A percentile compares a stretch with the other conserved stretches of the same genome.
These are phyloP conservation scores for Mycena galericulata DNA, from an alignment of 768 basidiomycete genomes.

Conservation along the genomic window DNA sequence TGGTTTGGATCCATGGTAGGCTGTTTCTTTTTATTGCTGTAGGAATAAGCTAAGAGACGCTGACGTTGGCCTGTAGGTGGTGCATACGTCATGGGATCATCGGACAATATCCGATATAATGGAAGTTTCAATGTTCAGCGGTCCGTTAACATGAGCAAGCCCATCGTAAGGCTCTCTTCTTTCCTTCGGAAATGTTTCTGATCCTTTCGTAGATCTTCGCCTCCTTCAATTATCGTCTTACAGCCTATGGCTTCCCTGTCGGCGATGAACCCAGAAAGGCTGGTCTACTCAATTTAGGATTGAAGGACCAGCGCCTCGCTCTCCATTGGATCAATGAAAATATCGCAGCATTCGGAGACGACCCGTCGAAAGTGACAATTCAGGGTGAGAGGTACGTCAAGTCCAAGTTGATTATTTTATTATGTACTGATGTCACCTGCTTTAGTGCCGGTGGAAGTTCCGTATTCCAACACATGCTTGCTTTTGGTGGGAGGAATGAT, in stretches of 20 bases:
- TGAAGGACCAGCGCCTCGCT: slow-evolving; percentile 28
- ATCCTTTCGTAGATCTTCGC: slow-evolving; percentile 25
- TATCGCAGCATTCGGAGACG: slow-evolving; percentile 25
- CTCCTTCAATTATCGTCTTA: slow-evolving; percentile 28
- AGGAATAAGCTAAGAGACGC: slow-evolving; percentile 27
- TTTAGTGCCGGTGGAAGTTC: slow-evolving; percentile 25
- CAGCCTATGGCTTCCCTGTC: slow-evolving; percentile 29
- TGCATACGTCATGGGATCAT: slow-evolving; percentile 24
- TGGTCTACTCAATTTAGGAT: slow-evolving; percentile 30
- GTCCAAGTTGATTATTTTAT: slow-evolving; percentile 27
- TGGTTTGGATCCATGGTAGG: slow-evolving; percentile 27
- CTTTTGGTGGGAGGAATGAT: slow-evolving; percentile 26
- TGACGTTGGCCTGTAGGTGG: slow-evolving; percentile 22
- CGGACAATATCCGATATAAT: slow-evolving; percentile 29
- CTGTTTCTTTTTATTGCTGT: slow-evolving; percentile 19
- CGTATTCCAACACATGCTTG: slow-evolving; percentile 28
- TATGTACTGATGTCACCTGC: slow-evolving; percentile 22
- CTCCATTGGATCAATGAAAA: slow-evolving; percentile 27
- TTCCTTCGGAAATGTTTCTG: slow-evolving; percentile 21
- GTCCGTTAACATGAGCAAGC: slow-evolving; percentile 26
- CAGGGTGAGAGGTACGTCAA: slow-evolving; percentile 26
- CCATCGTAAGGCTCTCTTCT: slow-evolving; percentile 22
- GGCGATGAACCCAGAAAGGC: slow-evolving; percentile 24
- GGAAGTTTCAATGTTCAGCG: slow-evolving; percentile 30
- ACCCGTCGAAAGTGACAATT: slow-evolving; percentile 27